A percentile compares a stretch with the other conserved stretches of the same genome.
These are phyloP conservation scores for Mrakiaceae sp. DNA, from an alignment of 1,284 basidiomycete genomes.

Conservation along the genomic window DNA sequence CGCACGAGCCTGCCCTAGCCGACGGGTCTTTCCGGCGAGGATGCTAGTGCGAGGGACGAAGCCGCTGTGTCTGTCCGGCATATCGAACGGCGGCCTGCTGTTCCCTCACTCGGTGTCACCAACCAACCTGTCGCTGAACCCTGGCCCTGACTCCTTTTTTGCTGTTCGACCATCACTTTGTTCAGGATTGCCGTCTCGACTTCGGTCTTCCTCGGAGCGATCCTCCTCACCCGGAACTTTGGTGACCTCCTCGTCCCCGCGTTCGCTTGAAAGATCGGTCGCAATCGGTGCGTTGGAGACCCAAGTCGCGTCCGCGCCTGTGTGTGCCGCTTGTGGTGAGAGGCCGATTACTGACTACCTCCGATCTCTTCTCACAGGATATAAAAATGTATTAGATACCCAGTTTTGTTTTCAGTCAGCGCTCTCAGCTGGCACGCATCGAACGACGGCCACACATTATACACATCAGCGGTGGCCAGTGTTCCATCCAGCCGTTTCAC, in stretches of 20 bases:
- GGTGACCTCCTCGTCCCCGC: slow-evolving; percentile 14
- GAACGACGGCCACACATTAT: no score
- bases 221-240: slow-evolving; percentile 15
- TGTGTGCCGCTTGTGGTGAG: no score
- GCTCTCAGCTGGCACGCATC: no score
- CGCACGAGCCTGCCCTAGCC: no score
- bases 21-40: not conserved
- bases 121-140: not conserved
- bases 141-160: not conserved
- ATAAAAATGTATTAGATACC: no score
- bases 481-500: no score
- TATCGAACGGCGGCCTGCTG: not conserved
- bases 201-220: slow-evolving; percentile 14
- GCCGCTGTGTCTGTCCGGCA: not conserved
- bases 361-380: no score
- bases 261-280: not conserved
- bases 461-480: no score
- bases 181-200: slow-evolving; percentile 16
- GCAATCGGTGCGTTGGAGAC: no score
- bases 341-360: no score
- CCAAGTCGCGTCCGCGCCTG: not conserved
- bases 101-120: not conserved
- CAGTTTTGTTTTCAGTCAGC: no score
- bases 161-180: no score
- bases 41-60: not conserved